These are phyloP conservation scores for Sicyos edulis DNA, from an alignment of 306 rosid species.

Conservation along the genomic window DNA sequence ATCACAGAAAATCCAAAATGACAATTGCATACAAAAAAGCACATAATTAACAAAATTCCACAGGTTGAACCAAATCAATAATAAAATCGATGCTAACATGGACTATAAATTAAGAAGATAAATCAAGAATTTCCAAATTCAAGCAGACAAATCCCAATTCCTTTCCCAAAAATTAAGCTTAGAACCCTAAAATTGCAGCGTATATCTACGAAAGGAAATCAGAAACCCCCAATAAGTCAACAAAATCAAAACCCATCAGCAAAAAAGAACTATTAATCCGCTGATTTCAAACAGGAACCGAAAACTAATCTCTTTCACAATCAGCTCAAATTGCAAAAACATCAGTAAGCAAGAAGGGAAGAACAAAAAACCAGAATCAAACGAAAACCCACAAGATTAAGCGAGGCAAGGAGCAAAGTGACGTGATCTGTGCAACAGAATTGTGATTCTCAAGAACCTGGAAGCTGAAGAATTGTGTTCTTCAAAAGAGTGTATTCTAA, in stretches of 20 bases:
- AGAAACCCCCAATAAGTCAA: constrained; percentile 15
- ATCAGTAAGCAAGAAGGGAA: neutral
- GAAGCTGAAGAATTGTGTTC: neutral
- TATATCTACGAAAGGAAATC: neutral
- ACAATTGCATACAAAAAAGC: constrained; percentile 11
- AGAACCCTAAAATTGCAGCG: constrained; percentile 18
- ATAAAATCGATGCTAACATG: neutral
- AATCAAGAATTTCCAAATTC: no score
- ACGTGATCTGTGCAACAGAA: constrained; percentile 23
- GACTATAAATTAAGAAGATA: neutral
- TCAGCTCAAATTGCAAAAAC: neutral
- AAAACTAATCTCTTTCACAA: neutral
- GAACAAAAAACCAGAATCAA: neutral
- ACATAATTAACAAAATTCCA: neutral
- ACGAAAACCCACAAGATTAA: constrained; percentile 17
- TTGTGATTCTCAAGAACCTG: neutral
- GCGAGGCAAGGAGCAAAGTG: constrained; percentile 4
- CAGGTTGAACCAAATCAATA: neutral
- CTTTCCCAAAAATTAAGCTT: neutral
- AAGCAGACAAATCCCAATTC: neutral
- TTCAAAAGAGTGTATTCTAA: constrained; percentile 4
- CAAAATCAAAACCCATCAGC: constrained; percentile 1
- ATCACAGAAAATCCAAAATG: neutral
- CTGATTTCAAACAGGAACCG: constrained; percentile 9
- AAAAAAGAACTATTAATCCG: neutral